Base-by-base conservation (phyloP, 2,329 filamentous ascomycete species). In the Thelonectria rubi region DNA sequence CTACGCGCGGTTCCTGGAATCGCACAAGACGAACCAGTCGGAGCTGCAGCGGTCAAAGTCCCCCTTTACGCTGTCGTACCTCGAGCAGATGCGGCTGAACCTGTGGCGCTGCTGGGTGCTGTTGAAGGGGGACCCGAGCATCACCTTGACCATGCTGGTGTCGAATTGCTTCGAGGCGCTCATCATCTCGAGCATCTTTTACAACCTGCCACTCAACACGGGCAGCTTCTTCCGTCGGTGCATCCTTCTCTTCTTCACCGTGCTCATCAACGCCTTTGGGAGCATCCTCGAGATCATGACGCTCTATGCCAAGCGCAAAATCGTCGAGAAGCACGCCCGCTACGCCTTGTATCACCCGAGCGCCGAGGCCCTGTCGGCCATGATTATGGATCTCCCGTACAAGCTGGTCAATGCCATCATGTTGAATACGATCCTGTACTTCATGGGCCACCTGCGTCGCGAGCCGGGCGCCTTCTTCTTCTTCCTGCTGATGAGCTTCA, bases 371-470 rank as follows among this genome's bases (percentile, higher is more conserved):
- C 17, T 71, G 0, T 57, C 69, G 0, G 59, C 62, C 1, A 65
- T 69, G 43, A 17, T 61, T 6, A 58, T 54, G 2, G 69, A 71
- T 26, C 24, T 71, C 4, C 69, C 69, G 0, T 65, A 63, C 48
- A 69, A 71, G 46, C 17, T 66, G 1, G 26, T 62, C 18, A 69
- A 70, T 7, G n/a, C 59, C 0, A 58, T 84, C 2, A 73, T 90
- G 3, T 51, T 69, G 32, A 69, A 68, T 11, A 56, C 60, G 0
- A 62, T 84, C 1, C 72, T 91, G 0, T 91, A 91, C 75, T 90
- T 90, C 72, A 84, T 91, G 84, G 84, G 85, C 0, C 84, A 87
- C 82, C 2, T 91, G 82, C 12, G 85, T 88, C 75, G 76, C 86
- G 50, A 82, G 81, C 58, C 88, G 0, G 79, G 78, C 1, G 72